phyloP scores from a whole-genome alignment of 129 eudicot genomes.

The Logfia minima region DNA sequence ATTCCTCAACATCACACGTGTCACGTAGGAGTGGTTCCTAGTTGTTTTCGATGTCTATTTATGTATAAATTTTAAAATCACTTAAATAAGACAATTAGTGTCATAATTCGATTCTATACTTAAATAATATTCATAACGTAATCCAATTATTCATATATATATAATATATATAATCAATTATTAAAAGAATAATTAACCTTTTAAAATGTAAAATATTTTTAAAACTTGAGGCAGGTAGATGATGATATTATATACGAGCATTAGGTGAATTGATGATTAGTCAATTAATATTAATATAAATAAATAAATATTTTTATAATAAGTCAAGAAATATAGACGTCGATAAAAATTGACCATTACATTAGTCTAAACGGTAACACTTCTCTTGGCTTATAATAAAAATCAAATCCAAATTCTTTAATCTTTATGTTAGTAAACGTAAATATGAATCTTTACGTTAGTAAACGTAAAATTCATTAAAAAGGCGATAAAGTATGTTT shows the following conservation, averaged over 20 bases:
- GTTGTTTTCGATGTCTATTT: constrained; percentile 17
- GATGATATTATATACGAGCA: constrained; percentile 15
- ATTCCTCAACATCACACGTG: neutral
- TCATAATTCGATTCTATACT: neutral
- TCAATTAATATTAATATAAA: neutral
- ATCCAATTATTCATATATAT: neutral
- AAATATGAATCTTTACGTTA: no score
- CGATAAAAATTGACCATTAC: neutral
- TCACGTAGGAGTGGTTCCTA: constrained; percentile 18
- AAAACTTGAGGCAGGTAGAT: constrained; percentile 25
- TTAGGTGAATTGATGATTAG: constrained; percentile 14
- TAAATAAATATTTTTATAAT: no score
- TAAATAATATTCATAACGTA: neutral
- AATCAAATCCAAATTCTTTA: no score
- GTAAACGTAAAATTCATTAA: no score
- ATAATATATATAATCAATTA: neutral
- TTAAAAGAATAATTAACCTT: constrained; percentile 13
- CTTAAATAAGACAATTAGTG: neutral
- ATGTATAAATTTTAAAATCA: no score
- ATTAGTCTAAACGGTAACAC: no score
- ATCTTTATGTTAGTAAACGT: no score
- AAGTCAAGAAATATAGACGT: no score
- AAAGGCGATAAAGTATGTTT: no score
- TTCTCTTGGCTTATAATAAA: no score
- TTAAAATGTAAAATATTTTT: neutral